A percentile compares a stretch with the other conserved stretches of the same genome.
Conservation (phyloP, 2,329 filamentous ascomycete genomes). For the Arachnopeziza araneosa region DNA sequence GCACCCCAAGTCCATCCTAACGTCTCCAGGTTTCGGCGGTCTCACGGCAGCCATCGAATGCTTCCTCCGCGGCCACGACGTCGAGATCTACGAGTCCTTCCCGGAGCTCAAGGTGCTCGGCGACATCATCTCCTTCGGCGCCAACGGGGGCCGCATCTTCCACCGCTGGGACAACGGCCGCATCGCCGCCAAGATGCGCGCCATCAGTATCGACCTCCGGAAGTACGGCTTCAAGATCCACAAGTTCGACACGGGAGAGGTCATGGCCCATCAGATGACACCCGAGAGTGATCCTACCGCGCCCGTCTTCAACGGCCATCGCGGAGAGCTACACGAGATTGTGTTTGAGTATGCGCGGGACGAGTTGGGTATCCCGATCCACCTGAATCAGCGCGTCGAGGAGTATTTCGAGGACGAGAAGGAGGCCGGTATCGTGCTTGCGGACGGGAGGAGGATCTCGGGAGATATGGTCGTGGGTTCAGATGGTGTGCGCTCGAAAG, state of each 20-base stretch:
- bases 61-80: constrained; percentile 50
- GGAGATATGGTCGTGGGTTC: constrained; percentile 49
- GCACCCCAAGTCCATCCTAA: constrained; percentile 15
- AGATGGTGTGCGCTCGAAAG: constrained; percentile 50
- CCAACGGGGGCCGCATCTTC: constrained; percentile 53
- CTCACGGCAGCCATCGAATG: constrained; percentile 57
- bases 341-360: constrained; percentile 46
- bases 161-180: constrained; percentile 46
- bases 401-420: constrained; percentile 44
- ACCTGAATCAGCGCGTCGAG: constrained; percentile 43
- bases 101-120: constrained; percentile 39
- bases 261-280: constrained; percentile 38
- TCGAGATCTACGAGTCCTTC: constrained; percentile 43
- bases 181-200: constrained; percentile 28
- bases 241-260: constrained; percentile 30
- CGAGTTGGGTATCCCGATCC: constrained; percentile 44
- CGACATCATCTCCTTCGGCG: constrained; percentile 48
- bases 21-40: constrained; percentile 46
- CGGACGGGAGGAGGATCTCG: constrained; percentile 29
- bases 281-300: constrained; percentile 25
- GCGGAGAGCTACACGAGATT: constrained; percentile 49
- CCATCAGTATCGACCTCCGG: constrained; percentile 14
- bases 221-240: constrained; percentile 45
- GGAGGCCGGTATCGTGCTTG: constrained; percentile 41
- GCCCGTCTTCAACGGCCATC: constrained; percentile 40